Conservation (phyloP, 805 yeast genomes). For the Metschnikowia anglica region DNA sequence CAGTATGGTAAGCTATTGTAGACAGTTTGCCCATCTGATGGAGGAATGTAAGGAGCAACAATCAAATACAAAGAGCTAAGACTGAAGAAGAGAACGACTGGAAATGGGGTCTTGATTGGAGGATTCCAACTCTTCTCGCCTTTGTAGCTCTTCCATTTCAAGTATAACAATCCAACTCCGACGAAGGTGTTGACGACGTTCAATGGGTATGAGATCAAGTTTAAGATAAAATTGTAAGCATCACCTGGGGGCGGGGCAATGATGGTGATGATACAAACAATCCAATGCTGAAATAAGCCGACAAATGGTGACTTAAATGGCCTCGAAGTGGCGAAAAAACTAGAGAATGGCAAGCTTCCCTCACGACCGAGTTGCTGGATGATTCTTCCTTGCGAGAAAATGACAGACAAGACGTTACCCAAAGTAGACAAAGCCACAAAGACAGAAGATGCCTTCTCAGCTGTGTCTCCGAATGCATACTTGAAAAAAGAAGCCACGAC, state of each 20-base stretch:
- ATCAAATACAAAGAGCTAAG: conserved; percentile 66
- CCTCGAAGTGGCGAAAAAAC: conserved; percentile 64
- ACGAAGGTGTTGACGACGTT: conserved; percentile 70
- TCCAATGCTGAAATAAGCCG: conserved; percentile 75
- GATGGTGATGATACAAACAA: conserved; percentile 69
- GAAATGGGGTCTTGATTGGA: conserved; percentile 63
- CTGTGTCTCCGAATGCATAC: conserved; percentile 65
- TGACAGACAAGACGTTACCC: conserved; percentile 80
- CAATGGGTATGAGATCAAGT: conserved; percentile 78
- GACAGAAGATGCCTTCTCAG: conserved; percentile 71
- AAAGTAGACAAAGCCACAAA: conserved; percentile 79
- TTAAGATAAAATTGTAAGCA: conserved; percentile 78
- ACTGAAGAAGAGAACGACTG: conserved; percentile 63
- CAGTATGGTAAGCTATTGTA: conserved; percentile 73
- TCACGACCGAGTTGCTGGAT: conserved; percentile 81
- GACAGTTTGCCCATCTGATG: conserved; percentile 62
- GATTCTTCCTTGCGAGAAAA: conserved; percentile 78
- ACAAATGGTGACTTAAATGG: conserved; percentile 75
- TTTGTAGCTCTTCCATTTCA: conserved; percentile 50
- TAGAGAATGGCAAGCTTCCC: conserved; percentile 73
- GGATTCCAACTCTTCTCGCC: conserved; percentile 66
- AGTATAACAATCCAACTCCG: conserved; percentile 59
- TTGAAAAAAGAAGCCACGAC: conserved; percentile 76
- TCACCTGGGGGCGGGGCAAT: conserved; percentile 81
- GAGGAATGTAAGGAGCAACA: conserved; percentile 79